Evolutionary conservation across 305 asterid species (phyloP).

Genomic region (Fraxinus nigra): DNA sequence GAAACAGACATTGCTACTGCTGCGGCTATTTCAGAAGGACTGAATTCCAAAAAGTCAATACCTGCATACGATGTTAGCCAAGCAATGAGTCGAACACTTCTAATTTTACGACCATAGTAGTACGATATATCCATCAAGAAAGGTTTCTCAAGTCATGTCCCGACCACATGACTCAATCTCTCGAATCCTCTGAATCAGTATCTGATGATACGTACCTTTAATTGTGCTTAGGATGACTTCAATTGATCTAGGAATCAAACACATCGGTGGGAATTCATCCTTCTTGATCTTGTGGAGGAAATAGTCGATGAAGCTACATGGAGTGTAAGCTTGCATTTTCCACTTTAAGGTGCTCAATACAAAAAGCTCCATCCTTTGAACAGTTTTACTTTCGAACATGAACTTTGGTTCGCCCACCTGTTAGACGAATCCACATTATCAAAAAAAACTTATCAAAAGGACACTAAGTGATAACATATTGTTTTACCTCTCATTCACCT

Average conservation of each 20-base stretch:
- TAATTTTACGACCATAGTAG: not conserved
- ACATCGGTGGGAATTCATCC: constrained; percentile 27
- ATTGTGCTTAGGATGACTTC: constrained; percentile 44
- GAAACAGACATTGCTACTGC: constrained; percentile 61
- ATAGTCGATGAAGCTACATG: constrained; percentile 58
- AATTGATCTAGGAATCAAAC: constrained; percentile 36
- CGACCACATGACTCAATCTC: not conserved
- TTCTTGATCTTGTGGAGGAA: constrained; percentile 49
- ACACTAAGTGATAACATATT: not conserved
- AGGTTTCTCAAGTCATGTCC: not conserved
- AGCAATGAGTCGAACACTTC: constrained; percentile 20
- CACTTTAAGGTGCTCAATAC: constrained; percentile 51
- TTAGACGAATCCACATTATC: constrained; percentile 22
- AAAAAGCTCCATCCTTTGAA: constrained; percentile 69
- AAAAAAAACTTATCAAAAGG: not conserved
- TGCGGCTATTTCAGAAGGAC: constrained; percentile 74
- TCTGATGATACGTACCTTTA: constrained; percentile 38
- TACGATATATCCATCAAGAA: not conserved
- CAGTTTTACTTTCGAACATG: constrained; percentile 52
- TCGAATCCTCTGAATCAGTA: not conserved
- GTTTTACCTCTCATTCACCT: constrained; percentile 40
- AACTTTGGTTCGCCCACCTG: constrained; percentile 51
- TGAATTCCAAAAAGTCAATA: constrained; percentile 78
- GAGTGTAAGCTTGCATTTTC: constrained; percentile 66
- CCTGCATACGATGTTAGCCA: constrained; percentile 58